These are phyloP conservation scores for Gracilariopsis chorda DNA, from an alignment of 23 red algal genomes.

Conservation along the genomic window DNA sequence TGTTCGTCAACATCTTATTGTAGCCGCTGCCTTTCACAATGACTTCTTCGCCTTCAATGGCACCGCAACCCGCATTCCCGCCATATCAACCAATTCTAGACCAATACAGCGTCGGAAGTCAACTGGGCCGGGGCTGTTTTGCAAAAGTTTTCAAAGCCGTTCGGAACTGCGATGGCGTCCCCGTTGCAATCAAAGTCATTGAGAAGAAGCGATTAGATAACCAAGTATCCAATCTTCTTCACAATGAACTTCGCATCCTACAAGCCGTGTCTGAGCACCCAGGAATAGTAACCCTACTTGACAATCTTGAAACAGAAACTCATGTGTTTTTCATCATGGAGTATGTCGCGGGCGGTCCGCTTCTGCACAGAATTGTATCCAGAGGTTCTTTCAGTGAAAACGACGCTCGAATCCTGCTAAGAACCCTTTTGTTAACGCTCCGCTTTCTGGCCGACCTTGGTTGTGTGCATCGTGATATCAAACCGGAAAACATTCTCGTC, in stretches of 20 bases:
- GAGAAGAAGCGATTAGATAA: constrained; percentile 51
- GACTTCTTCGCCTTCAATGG: too few relatives aligned
- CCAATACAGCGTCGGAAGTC: background rate
- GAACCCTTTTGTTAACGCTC: constrained; percentile 46
- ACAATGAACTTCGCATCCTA: constrained; percentile 57
- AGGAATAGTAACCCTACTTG: constrained; percentile 52
- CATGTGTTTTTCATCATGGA: constrained; percentile 74
- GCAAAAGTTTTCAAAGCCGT: constrained; percentile 60
- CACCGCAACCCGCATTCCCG: background rate
- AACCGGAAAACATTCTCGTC: constrained; percentile 86
- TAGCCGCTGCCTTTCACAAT: too few relatives aligned
- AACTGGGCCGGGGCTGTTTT: constrained; percentile 56
- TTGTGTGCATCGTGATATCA: constrained; percentile 83
- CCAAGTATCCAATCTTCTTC: constrained; percentile 42
- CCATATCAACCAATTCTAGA: constrained; percentile 16
- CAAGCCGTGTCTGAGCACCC: constrained; percentile 64
- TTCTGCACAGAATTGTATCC: constrained; percentile 76
- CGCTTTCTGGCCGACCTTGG: constrained; percentile 56
- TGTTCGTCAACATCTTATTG: too few relatives aligned
- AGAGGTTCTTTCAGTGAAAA: constrained; percentile 72
- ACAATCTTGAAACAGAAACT: constrained; percentile 43
- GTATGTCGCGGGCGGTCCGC: constrained; percentile 71
- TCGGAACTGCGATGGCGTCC: background rate
- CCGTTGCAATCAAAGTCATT: constrained; percentile 67
- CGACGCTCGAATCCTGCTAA: constrained; percentile 61